phyloP scores from a whole-genome alignment of 2,329 filamentous ascomycete genomes.

The Alternaria arborescens region DNA sequence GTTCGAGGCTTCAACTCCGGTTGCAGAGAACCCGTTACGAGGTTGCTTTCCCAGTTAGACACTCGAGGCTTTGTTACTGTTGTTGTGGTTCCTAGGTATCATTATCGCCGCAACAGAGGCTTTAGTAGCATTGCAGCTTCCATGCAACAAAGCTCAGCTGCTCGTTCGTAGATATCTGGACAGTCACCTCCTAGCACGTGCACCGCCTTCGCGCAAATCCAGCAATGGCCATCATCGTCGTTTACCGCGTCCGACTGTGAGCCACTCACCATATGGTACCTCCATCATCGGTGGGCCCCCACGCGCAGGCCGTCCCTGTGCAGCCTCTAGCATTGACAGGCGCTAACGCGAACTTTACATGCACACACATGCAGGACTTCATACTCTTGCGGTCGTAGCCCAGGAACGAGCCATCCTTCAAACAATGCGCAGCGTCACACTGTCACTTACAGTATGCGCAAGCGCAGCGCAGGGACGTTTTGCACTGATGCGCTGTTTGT shows the following conservation, averaged over 20 bases:
- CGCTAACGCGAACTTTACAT: slow-evolving; percentile 16
- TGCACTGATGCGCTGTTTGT: slow-evolving; percentile 5
- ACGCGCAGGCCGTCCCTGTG: neutral
- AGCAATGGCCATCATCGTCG: neutral
- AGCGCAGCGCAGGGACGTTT: slow-evolving; percentile 3
- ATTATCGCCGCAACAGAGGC: neutral
- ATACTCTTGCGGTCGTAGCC: slow-evolving; percentile 13
- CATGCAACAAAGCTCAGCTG: neutral
- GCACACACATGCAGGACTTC: slow-evolving; percentile 17
- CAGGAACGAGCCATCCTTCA: slow-evolving; percentile 24
- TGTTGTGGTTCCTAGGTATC: neutral
- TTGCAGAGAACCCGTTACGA: neutral
- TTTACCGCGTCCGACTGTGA: slow-evolving; percentile 1
- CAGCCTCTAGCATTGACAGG: slow-evolving; percentile 3
- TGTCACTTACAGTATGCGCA: slow-evolving; percentile 9
- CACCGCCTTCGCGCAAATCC: neutral
- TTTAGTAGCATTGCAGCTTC: neutral
- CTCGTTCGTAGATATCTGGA: neutral
- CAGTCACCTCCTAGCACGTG: neutral
- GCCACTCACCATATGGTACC: slow-evolving; percentile 14
- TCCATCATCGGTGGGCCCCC: neutral
- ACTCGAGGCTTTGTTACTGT: neutral
- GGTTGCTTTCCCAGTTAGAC: neutral
- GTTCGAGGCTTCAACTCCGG: neutral
- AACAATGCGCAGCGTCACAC: slow-evolving; percentile 17